These are phyloP conservation scores for Polyporus arcularius DNA, from an alignment of 768 basidiomycete species.

Conservation along the genomic window DNA sequence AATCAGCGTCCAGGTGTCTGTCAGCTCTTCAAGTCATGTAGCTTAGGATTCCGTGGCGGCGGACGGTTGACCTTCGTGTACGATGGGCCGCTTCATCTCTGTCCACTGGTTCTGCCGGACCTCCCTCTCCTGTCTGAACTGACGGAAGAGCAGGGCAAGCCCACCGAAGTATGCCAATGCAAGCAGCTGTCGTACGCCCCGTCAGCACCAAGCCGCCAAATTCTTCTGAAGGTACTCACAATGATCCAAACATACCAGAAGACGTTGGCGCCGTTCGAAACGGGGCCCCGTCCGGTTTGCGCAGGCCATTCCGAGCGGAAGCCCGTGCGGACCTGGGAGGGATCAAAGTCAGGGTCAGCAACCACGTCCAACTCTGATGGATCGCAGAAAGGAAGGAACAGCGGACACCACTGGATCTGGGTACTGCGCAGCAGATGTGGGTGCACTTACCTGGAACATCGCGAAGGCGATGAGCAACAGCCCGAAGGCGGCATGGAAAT, in stretches of 20 bases:
- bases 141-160: constrained; percentile 26
- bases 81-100: not conserved
- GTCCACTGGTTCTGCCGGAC: not conserved
- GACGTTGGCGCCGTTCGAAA: constrained; percentile 26
- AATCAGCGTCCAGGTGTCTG: too few species aligned
- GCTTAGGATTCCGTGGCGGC: not conserved
- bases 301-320: constrained; percentile 33
- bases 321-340: constrained; percentile 41
- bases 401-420: not conserved
- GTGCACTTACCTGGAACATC: constrained; percentile 38
- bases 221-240: constrained; percentile 36
- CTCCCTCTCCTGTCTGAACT: constrained; percentile 30
- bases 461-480: constrained; percentile 55
- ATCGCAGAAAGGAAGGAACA: not conserved
- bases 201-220: constrained; percentile 31
- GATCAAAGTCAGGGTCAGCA: not conserved
- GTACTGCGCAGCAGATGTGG: too few species aligned
- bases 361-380: not conserved
- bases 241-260: constrained; percentile 43
- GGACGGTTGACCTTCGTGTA: not conserved
- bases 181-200: constrained; percentile 22
- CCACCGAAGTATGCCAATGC: constrained; percentile 31
- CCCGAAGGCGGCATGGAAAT: constrained; percentile 47
- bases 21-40: not conserved
- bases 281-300: constrained; percentile 28